Conservation (phyloP, 306 rosid genomes). For the Fagus sylvatica region DNA sequence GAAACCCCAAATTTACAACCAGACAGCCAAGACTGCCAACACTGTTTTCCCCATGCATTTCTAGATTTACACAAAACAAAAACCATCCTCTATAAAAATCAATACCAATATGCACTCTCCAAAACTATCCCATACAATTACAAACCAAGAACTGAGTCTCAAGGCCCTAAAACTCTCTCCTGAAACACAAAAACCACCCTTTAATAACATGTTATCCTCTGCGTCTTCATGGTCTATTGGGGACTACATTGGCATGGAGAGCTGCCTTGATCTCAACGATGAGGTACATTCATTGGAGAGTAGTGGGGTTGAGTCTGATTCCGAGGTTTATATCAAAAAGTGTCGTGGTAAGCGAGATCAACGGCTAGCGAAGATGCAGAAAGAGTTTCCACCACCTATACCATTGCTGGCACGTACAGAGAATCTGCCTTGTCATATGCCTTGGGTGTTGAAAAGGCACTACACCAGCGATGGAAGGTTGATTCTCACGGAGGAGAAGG, state of each 20-base stretch:
- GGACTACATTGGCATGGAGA: slow-evolving; percentile 64
- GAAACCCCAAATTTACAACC: not conserved
- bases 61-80: not conserved
- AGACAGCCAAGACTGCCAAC: not conserved
- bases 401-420: slow-evolving; percentile 54
- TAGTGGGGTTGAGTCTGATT: not conserved
- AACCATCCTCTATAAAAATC: not conserved
- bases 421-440: slow-evolving; percentile 60
- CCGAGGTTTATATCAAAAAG: not conserved
- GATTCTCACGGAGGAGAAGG: slow-evolving; percentile 63
- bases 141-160: slow-evolving; percentile 4
- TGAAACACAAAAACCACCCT: slow-evolving; percentile 2
- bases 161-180: not conserved
- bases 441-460: slow-evolving; percentile 63
- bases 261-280: slow-evolving; percentile 46
- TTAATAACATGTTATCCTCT: slow-evolving; percentile 1
- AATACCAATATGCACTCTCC: not conserved
- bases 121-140: not conserved
- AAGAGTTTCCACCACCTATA: slow-evolving; percentile 71
- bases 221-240: slow-evolving; percentile 9
- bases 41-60: not conserved
- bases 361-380: slow-evolving; percentile 4
- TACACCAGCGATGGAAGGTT: slow-evolving; percentile 65
- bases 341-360: slow-evolving; percentile 8
- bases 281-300: not conserved